phyloP scores from a whole-genome alignment of 768 basidiomycete genomes.

The Gelatoporia subvermispora region DNA sequence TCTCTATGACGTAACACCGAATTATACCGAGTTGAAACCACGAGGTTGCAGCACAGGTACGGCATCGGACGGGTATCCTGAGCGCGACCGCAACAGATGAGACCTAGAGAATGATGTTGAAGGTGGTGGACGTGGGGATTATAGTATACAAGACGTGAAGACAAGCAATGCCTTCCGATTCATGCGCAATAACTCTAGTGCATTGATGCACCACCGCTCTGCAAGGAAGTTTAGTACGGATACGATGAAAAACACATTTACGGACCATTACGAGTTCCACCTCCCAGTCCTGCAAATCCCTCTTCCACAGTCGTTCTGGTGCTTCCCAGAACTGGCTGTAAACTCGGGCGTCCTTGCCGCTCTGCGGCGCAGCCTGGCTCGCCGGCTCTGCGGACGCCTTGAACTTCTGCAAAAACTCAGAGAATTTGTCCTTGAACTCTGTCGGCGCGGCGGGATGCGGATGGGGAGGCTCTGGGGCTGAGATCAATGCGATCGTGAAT shows the following conservation, averaged over 20 bases:
- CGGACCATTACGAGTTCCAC: constrained; percentile 24
- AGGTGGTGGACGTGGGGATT: too few relatives aligned
- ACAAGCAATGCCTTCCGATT: too few relatives aligned
- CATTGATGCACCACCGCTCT: constrained; percentile 70
- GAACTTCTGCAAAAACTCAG: constrained; percentile 23
- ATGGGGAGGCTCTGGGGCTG: constrained; percentile 24
- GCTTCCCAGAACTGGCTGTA: constrained; percentile 27
- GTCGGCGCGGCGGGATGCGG: constrained; percentile 24
- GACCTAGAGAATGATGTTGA: too few relatives aligned
- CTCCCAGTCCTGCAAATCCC: constrained; percentile 22
- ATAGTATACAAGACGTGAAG: too few relatives aligned
- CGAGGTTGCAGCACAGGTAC: too few relatives aligned
- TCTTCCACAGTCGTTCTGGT: constrained; percentile 20
- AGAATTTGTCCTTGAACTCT: constrained; percentile 24
- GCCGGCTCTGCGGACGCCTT: constrained; percentile 9
- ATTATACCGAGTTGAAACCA: too few relatives aligned
- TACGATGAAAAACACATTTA: neutral
- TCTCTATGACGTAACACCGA: too few relatives aligned
- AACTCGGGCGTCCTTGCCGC: constrained; percentile 10
- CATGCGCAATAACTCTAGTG: constrained; percentile 19
- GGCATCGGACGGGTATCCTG: too few relatives aligned
- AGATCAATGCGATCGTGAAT: neutral
- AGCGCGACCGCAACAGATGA: too few relatives aligned
- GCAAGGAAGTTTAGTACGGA: neutral
- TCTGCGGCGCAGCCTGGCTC: constrained; percentile 1